These are phyloP conservation scores for Sechiopsis laciniata DNA, from an alignment of 306 rosid genomes.

Conservation along the genomic window DNA sequence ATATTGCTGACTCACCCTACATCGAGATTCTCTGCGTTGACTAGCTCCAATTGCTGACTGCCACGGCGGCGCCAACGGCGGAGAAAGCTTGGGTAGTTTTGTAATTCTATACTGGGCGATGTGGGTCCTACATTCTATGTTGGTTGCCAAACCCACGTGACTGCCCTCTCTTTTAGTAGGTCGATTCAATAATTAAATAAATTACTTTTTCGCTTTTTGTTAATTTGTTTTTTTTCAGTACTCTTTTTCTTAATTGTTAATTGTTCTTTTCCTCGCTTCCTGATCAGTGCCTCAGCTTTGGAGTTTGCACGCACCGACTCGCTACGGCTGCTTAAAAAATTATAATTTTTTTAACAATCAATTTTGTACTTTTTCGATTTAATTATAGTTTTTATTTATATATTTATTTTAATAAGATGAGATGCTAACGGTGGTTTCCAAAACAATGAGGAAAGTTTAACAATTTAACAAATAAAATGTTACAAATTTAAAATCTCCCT, in stretches of 20 bases:
- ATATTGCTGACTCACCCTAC: background rate
- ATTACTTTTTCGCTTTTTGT: too few relatives aligned
- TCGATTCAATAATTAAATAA: too few relatives aligned
- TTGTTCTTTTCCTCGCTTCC: too few relatives aligned
- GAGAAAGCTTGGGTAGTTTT: background rate
- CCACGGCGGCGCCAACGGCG: background rate
- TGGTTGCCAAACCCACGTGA: constrained; percentile 12
- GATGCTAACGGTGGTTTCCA: too few relatives aligned
- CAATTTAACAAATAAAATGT: too few relatives aligned
- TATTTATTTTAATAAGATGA: too few relatives aligned
- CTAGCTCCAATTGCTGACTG: background rate
- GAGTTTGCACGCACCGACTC: background rate
- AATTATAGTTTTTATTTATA: background rate
- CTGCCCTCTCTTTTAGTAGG: background rate
- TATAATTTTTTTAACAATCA: too few relatives aligned
- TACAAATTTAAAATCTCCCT: too few relatives aligned
- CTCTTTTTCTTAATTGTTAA: too few relatives aligned
- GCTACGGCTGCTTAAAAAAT: background rate
- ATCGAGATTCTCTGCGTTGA: background rate
- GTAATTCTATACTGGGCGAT: background rate
- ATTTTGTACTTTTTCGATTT: background rate
- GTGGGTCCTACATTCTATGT: too few relatives aligned
- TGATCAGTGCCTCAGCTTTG: background rate
- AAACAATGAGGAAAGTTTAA: too few relatives aligned
- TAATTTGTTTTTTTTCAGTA: too few relatives aligned